Base-by-base conservation (phyloP, 2,329 filamentous ascomycete genomes). In the Aspergillus ochraceus region DNA sequence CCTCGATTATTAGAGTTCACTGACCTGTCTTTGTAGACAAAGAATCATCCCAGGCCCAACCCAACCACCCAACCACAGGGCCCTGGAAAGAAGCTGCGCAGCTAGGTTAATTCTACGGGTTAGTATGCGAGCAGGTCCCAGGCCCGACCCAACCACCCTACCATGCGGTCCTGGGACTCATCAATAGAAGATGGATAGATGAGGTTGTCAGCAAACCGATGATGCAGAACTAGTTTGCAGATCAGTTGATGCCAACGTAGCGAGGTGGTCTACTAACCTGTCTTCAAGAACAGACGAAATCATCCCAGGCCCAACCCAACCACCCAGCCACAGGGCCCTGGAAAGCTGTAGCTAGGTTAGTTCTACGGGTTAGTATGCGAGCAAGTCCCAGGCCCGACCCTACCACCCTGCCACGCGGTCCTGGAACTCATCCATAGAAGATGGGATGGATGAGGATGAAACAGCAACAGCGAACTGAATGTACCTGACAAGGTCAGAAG, bases 41-140 rank as follows among this genome's bases (percentile, higher is more conserved):
- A 24, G 22, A 24, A 24, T 24, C 22, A 42, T 30, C 59, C 59
- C 59, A 60, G 55, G 55, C 59, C 59, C 55, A 29, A 55, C 59
- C 59, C 59, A 58, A 55, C 55, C 52, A 59, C 57, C 57, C 54
- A 56, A 51, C 54, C 54, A 57, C 10, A 10, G 24, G 32, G 46
- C 26, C 46, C 30, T 45, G 17, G 24, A 24, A 24, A 24, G 4
- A 24, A 24, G 24, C 24, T 24, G n/a, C n/a, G n/a, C 6, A 24
- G 24, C 24, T 24, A 24, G 24, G 24, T 24, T 24, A 24, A 1
- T 24, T 24, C 24, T 24, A 24, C 24, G 24, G 30, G 12, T 32
- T 32, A 32, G 30, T 10, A 32, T 24, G 24, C 4, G 5, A 24
- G 24, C 24, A 24, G 4, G 24, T 32, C 30, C 30, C 30, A 32